Percentiles rank a stretch among this genome's conserved stretches.
Conservation (phyloP, 257 asterid species). For the Solanum ossicruentum region DNA sequence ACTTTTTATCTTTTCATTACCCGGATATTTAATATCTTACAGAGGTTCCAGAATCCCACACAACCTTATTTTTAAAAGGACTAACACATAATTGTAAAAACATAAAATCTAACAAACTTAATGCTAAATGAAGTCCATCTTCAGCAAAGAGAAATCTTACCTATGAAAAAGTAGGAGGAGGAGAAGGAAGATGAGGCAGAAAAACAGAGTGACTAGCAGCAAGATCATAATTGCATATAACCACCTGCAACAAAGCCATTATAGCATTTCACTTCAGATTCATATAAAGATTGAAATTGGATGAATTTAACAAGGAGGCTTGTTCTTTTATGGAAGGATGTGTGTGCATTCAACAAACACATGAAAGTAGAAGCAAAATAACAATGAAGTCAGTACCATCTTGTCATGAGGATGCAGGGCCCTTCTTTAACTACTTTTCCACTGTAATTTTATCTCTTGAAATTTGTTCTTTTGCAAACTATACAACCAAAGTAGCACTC, state of each 20-base stretch:
- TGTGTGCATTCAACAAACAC: not conserved
- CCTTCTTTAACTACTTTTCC: not conserved
- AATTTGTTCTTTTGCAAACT: not conserved
- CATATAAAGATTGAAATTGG: not conserved
- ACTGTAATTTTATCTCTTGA: not conserved
- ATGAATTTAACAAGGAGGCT: not conserved
- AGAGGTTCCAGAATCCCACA: not conserved
- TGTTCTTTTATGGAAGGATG: not conserved
- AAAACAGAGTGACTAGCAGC: conserved; percentile 51
- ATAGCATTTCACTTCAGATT: conserved; percentile 1
- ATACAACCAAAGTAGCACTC: not conserved
- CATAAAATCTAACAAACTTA: not conserved
- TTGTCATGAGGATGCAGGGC: not conserved
- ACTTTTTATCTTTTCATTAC: not conserved
- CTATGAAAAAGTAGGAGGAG: conserved; percentile 84
- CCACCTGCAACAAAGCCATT: conserved; percentile 62
- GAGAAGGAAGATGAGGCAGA: conserved; percentile 56
- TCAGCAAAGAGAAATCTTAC: conserved; percentile 19
- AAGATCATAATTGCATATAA: conserved; percentile 48
- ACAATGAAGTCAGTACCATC: not conserved
- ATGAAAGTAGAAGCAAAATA: not conserved
- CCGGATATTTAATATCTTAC: not conserved
- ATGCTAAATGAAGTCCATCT: not conserved
- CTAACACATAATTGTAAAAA: not conserved
- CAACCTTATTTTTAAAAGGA: not conserved